Evolutionary conservation across 352 stramenopile genomes (phyloP).

Genomic region (Blastocystis sp.): DNA sequence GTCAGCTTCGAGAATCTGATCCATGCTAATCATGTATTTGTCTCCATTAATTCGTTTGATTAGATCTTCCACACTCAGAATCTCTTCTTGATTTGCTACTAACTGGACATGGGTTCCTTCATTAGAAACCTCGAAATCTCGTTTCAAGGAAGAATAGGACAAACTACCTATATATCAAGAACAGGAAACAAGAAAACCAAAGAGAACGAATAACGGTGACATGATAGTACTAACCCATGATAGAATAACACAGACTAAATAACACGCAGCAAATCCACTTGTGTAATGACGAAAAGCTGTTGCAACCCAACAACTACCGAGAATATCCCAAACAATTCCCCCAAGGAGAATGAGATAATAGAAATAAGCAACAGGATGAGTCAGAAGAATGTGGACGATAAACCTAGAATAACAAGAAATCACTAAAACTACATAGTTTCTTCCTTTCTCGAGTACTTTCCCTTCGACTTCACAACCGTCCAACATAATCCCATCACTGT

Average conservation of each 20-base stretch:
- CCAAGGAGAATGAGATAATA: constrained; percentile 49
- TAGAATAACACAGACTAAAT: constrained; percentile 41
- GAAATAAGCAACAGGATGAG: constrained; percentile 34
- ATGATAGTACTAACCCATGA: constrained; percentile 12
- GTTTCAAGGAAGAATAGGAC: not conserved
- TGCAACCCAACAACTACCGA: constrained; percentile 45
- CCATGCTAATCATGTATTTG: not conserved
- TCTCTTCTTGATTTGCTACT: not conserved
- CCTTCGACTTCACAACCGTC: not conserved
- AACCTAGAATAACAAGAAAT: not conserved
- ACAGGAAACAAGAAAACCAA: not conserved
- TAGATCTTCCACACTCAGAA: not conserved
- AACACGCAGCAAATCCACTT: constrained; percentile 3
- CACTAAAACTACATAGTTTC: not conserved
- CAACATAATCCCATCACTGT: constrained; percentile 24
- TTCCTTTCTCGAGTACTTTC: constrained; percentile 14
- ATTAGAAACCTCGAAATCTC: not conserved
- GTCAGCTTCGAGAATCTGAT: not conserved
- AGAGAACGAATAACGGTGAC: constrained; percentile 25
- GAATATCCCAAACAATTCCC: constrained; percentile 47
- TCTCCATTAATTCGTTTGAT: not conserved
- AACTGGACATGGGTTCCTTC: not conserved
- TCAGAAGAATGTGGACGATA: not conserved
- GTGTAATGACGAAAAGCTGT: constrained; percentile 19
- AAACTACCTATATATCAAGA: constrained; percentile 5